Percentiles rank a stretch among this genome's conserved stretches.
Conservation (phyloP, 257 asterid species). For the Solanum peruvianum region DNA sequence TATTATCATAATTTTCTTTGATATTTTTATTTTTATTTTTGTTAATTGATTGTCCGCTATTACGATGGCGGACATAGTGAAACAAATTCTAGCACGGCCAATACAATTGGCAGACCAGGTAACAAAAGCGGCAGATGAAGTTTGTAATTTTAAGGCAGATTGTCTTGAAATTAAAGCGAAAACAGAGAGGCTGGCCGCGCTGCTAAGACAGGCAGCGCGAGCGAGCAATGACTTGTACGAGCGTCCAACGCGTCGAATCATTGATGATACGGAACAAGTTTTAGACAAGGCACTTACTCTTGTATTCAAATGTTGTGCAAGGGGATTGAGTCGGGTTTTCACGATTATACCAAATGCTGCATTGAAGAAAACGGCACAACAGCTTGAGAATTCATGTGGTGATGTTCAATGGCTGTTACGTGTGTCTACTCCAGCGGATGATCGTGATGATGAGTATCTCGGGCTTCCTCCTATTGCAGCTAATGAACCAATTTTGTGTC, state of each 20-base stretch:
- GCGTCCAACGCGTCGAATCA: constrained; percentile 13
- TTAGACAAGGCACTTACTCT: constrained; percentile 15
- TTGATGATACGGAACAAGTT: constrained; percentile 14
- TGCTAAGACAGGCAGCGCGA: constrained; percentile 15
- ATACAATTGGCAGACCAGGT: constrained; percentile 20
- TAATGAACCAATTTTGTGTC: constrained; percentile 13
- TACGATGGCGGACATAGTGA: constrained; percentile 17
- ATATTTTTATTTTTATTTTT: neutral
- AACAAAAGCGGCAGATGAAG: constrained; percentile 6
- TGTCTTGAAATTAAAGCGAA: constrained; percentile 12
- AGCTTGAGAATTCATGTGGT: constrained; percentile 20
- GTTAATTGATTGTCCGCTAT: neutral
- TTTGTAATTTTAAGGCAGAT: neutral
- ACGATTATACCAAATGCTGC: constrained; percentile 12
- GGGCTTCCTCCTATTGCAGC: constrained; percentile 20
- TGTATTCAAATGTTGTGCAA: constrained; percentile 8
- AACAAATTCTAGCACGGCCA: constrained; percentile 13
- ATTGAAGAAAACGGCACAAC: constrained; percentile 10
- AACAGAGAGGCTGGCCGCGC: constrained; percentile 12
- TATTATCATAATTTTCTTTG: neutral
- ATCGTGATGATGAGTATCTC: constrained; percentile 12
- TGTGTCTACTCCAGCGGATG: constrained; percentile 9
- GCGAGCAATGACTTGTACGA: constrained; percentile 14
- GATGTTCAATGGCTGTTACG: constrained; percentile 18
- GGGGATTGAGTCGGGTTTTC: constrained; percentile 8